Base-by-base conservation (phyloP, 139 green algal genomes). In the Tetradesmus lagerheimii region DNA sequence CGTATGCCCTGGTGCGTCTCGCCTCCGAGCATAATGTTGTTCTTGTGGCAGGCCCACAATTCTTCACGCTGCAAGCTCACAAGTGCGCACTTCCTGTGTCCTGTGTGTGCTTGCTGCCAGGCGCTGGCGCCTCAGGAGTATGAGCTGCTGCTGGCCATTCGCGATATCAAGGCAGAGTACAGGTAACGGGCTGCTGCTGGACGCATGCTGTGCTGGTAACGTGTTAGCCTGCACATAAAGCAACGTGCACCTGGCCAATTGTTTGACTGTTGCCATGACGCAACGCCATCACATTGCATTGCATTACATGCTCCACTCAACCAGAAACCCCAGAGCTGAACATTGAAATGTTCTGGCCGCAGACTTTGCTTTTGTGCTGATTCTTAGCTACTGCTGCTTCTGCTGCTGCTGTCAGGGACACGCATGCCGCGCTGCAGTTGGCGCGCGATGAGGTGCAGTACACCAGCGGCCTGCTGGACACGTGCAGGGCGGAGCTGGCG, bases 371-470 rank as follows among this genome's bases (percentile, higher is more conserved):
- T 29, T 8, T 74, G 62, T 31, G 66, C 66, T 76, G 66, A 16
- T 76, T 16, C 6, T 76, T n/a, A n/a, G 29, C 43, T 41, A 1
- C 45, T 86, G 80, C 43, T 71, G 57, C 50, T 62, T 18, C 25
- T 89, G 85, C 71, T 89, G 75, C 31, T 85, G 75, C 80, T 78
- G 62, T 35, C 64, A 90, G 78, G 77, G 86, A 90, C 29, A 20
- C 76, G 45, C 84, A 74, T 57, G 76, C 39, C 37, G 79, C 91
- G 62, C 87, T 91, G 43, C 83, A 91, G 66, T 75, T 93, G 86
- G 86, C 91, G 43, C 79, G 87, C 43, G 93, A 90, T 78, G 94
- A 96, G 91, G 83, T 93, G 9, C 89, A 93, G 38, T 96, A 96
- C 90, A 95, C 93, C 16, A 78, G 89, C 57, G 91, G 92, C 38